Conservation (phyloP, 2,329 filamentous ascomycete species). For the Xylariaceae sp. region DNA sequence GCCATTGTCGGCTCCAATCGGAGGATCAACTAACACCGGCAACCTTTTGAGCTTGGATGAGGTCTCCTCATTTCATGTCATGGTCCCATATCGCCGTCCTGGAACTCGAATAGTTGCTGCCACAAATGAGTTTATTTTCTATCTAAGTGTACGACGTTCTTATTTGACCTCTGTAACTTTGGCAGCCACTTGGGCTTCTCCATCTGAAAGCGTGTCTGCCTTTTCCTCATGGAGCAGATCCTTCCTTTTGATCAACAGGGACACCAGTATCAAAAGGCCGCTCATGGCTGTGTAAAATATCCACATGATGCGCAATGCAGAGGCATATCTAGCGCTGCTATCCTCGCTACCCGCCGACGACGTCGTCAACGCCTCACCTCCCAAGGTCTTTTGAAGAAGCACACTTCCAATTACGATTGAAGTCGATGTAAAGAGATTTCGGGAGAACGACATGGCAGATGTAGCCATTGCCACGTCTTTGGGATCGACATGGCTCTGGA, state of each 20-base stretch:
- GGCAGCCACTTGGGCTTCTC: not conserved
- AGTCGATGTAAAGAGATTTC: conserved; percentile 52
- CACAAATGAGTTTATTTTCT: too few species aligned
- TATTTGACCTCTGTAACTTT: too few species aligned
- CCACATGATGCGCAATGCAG: conserved; percentile 4
- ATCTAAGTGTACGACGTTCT: too few species aligned
- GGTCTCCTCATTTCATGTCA: too few species aligned
- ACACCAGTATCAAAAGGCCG: not conserved
- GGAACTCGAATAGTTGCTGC: too few species aligned
- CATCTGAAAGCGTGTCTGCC: not conserved
- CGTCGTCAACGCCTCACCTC: not conserved
- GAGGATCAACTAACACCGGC: too few species aligned
- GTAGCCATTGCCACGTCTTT: conserved; percentile 51
- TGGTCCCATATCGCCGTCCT: too few species aligned
- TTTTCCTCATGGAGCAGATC: not conserved
- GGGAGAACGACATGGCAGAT: conserved; percentile 48
- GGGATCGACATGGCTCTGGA: conserved; percentile 45
- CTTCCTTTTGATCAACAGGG: conserved; percentile 1
- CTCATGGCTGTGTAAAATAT: conserved; percentile 7
- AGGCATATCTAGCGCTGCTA: conserved; percentile 1
- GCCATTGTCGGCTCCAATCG: too few species aligned
- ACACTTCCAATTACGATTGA: conserved; percentile 56
- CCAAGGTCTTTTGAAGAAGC: conserved; percentile 50
- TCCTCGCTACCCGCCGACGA: not conserved
- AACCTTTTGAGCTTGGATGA: too few species aligned